Conservation (phyloP, 2,329 filamentous ascomycete species). For the Curvularia sp. region DNA sequence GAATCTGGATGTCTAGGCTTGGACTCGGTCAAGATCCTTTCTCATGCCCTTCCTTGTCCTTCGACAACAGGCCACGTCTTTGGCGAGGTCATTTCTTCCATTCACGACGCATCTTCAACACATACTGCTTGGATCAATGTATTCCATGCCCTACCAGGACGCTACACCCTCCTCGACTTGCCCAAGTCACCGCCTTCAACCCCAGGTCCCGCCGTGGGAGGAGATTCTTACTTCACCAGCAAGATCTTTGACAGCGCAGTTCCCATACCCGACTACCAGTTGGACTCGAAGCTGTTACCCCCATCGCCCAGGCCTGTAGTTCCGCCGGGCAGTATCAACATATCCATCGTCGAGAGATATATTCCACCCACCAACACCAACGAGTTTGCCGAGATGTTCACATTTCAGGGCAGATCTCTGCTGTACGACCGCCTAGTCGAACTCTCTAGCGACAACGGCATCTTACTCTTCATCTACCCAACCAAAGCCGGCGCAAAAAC, state of each 20-base stretch:
- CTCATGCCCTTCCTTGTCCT: conserved; percentile 66
- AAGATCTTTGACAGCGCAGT: conserved; percentile 69
- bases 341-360: conserved; percentile 69
- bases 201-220: conserved; percentile 58
- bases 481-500: conserved; percentile 63
- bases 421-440: conserved; percentile 67
- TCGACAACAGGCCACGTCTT: conserved; percentile 60
- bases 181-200: conserved; percentile 69
- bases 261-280: conserved; percentile 64
- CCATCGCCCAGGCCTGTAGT: conserved; percentile 65
- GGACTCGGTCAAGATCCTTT: conserved; percentile 62
- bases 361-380: conserved; percentile 67
- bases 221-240: conserved; percentile 67
- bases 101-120: conserved; percentile 61
- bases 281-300: conserved; percentile 58
- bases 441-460: conserved; percentile 63
- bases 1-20: conserved; percentile 42
- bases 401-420: conserved; percentile 59
- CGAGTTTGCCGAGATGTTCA: conserved; percentile 67
- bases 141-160: conserved; percentile 67
- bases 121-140: conserved; percentile 68
- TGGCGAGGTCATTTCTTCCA: conserved; percentile 60
- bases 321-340: conserved; percentile 65
- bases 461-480: conserved; percentile 68
- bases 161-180: conserved; percentile 67